Percentiles rank a stretch among this genome's conserved stretches.
Conservation (phyloP, 2,329 filamentous ascomycete genomes). For the Chrysoporthe puriensis region DNA sequence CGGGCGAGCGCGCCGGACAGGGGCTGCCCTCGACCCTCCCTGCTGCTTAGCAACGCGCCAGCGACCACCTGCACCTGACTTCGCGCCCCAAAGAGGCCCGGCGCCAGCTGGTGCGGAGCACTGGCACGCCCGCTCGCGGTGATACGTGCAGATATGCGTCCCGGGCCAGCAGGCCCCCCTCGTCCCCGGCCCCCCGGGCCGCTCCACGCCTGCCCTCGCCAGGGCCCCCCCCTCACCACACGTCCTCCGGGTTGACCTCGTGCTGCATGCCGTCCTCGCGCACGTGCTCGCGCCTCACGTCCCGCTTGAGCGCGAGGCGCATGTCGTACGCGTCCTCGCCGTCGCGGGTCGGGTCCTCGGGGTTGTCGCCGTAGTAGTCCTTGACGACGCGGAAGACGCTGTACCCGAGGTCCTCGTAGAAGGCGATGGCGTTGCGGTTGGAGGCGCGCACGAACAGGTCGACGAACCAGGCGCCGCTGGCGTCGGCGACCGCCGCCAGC, state of each 20-base stretch:
- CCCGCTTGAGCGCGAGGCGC: constrained; percentile 86
- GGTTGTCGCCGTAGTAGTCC: constrained; percentile 90
- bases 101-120: background rate
- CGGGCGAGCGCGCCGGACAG: background rate
- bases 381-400: constrained; percentile 86
- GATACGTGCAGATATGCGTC: background rate
- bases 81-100: background rate
- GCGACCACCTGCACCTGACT: background rate
- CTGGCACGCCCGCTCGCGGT: background rate
- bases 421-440: constrained; percentile 82
- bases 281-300: constrained; percentile 75
- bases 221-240: constrained; percentile 63
- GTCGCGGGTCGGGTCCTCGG: constrained; percentile 61
- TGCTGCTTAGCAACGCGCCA: background rate
- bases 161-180: background rate
- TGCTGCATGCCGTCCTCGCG: constrained; percentile 80
- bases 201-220: background rate
- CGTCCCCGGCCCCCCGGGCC: no score
- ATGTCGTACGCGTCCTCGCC: constrained; percentile 95
- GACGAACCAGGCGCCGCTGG: constrained; percentile 88
- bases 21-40: background rate
- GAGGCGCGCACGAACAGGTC: constrained; percentile 91
- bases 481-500: constrained; percentile 81
- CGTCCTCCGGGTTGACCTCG: constrained; percentile 79
- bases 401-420: constrained; percentile 93